These are phyloP conservation scores for Schizochytrium sp. DNA, from an alignment of 108 stramenopile species.

Conservation along the genomic window DNA sequence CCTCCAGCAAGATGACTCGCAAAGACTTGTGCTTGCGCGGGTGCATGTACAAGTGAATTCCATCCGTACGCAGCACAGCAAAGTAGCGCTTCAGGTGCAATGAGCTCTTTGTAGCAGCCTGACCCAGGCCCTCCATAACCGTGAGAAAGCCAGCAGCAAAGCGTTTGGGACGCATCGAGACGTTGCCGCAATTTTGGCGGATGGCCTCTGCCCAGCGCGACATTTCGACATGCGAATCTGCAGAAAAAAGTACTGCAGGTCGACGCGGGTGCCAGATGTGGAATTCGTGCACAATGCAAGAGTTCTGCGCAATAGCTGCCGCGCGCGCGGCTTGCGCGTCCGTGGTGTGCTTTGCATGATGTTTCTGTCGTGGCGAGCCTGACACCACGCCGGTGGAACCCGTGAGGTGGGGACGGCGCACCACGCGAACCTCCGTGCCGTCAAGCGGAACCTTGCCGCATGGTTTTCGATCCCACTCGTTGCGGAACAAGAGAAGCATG, in stretches of 20 bases:
- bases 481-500: background rate
- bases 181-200: background rate
- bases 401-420: background rate
- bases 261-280: background rate
- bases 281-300: background rate
- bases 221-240: background rate
- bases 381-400: background rate
- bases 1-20: background rate
- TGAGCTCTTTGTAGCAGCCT: background rate
- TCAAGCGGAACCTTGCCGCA: background rate
- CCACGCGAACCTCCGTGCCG: background rate
- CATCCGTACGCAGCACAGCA: background rate
- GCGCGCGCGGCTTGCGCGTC: background rate
- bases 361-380: background rate
- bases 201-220: background rate
- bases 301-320: background rate
- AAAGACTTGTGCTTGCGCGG: slow-evolving; percentile 6
- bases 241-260: background rate
- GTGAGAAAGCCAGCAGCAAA: background rate
- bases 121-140: background rate
- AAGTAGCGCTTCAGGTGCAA: background rate
- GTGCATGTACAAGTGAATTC: background rate
- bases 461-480: background rate
- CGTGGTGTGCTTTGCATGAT: background rate
- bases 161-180: background rate